Percentiles rank a stretch among this genome's conserved stretches.
phyloP scores from a whole-genome alignment of 1,284 basidiomycete species.

The Phellopilus nigrolimitatus region DNA sequence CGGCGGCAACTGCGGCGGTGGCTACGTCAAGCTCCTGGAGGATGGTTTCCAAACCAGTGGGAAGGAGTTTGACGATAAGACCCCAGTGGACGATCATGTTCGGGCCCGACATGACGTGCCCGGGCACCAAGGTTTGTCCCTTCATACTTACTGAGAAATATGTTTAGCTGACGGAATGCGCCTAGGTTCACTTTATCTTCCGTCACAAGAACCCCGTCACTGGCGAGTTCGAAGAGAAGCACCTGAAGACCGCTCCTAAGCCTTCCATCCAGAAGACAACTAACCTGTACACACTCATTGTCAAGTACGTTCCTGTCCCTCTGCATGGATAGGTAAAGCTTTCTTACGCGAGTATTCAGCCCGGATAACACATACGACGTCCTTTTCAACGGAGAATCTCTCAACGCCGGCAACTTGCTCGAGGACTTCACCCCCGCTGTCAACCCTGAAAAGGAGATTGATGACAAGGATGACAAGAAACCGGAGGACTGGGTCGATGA shows the following conservation, averaged over 20 bases:
- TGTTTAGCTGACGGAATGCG: neutral
- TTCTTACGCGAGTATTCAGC: slow-evolving; percentile 36
- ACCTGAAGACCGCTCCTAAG: slow-evolving; percentile 77
- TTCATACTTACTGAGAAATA: neutral
- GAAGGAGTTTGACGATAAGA: slow-evolving; percentile 94
- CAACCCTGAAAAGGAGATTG: slow-evolving; percentile 90
- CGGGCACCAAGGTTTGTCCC: slow-evolving; percentile 69
- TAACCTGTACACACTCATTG: slow-evolving; percentile 88
- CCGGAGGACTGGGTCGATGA: slow-evolving; percentile 93
- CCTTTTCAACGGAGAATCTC: slow-evolving; percentile 83
- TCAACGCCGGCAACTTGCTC: slow-evolving; percentile 79
- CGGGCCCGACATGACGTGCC: slow-evolving; percentile 85
- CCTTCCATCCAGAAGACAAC: slow-evolving; percentile 87
- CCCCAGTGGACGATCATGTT: slow-evolving; percentile 99
- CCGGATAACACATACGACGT: slow-evolving; percentile 96
- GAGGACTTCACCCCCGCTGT: slow-evolving; percentile 96
- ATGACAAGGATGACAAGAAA: slow-evolving; percentile 89
- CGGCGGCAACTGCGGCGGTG: slow-evolving; percentile 98
- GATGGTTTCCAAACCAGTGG: slow-evolving; percentile 88
- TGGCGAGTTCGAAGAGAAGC: slow-evolving; percentile 96
- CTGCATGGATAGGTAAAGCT: neutral
- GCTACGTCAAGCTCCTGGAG: slow-evolving; percentile 95
- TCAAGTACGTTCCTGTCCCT: slow-evolving; percentile 58
- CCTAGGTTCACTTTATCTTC: slow-evolving; percentile 94
- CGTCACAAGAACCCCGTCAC: slow-evolving; percentile 90